Conservation (phyloP, 176 grass and related monocot genomes). For the Elaeis guineensis region DNA sequence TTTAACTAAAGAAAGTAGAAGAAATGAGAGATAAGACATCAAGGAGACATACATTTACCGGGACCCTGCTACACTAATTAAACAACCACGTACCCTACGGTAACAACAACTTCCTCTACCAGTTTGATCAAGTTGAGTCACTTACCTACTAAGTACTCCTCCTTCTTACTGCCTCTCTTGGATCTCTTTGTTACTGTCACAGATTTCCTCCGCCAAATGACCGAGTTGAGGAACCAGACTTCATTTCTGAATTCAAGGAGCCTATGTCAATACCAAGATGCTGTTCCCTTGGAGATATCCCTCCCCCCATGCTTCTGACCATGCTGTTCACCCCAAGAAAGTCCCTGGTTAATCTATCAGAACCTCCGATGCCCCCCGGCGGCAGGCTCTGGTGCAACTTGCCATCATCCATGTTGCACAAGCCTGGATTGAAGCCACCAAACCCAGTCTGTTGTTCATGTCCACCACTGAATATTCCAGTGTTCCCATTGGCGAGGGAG, state of each 20-base stretch:
- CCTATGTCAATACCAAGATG: constrained; percentile 12
- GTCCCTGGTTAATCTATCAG: constrained; percentile 4
- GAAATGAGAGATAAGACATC: no score
- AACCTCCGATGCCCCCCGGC: no score
- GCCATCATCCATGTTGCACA: no score
- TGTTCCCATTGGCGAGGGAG: background rate
- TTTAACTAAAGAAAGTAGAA: background rate
- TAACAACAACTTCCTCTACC: no score
- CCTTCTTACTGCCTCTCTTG: no score
- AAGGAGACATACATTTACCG: no score
- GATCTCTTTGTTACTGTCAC: background rate
- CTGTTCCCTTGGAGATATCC: background rate
- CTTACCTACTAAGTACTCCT: no score
- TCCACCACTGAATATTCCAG: background rate
- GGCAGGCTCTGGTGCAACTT: no score
- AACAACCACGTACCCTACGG: no score
- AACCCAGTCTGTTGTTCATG: constrained; percentile 12
- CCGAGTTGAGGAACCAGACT: background rate
- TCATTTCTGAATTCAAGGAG: constrained; percentile 9
- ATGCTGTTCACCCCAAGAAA: constrained; percentile 13
- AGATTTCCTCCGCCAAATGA: constrained; percentile 2
- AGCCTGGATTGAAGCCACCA: background rate
- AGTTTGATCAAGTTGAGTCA: no score
- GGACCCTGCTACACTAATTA: no score
- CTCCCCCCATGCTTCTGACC: constrained; percentile 15